Conservation (phyloP, 164 flowering plant genomes). For the Tetracentron sinense region DNA sequence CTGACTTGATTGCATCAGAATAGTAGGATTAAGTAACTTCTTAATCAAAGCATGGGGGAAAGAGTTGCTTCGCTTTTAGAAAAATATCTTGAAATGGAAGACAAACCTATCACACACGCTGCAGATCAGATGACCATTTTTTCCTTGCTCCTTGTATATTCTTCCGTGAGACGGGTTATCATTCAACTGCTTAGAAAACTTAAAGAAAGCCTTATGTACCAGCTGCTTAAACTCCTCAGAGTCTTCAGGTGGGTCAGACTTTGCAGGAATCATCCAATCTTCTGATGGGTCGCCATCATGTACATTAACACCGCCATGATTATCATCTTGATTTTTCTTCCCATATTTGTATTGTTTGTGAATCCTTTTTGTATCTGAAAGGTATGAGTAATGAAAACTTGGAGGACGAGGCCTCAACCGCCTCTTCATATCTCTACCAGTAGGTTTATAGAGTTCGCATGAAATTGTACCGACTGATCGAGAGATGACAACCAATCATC, state of each 20-base stretch:
- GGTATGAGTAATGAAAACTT: constrained; percentile 16
- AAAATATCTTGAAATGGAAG: constrained; percentile 19
- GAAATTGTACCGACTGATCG: constrained; percentile 4
- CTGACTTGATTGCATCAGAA: constrained; percentile 4
- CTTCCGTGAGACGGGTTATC: constrained; percentile 25
- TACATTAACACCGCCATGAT: constrained; percentile 12
- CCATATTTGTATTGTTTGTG: constrained; percentile 23
- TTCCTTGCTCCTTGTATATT: constrained; percentile 47
- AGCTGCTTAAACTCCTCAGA: constrained; percentile 38
- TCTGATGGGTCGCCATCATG: constrained; percentile 18
- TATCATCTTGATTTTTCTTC: constrained; percentile 25
- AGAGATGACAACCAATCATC: constrained; percentile 18
- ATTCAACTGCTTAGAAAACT: constrained; percentile 32
- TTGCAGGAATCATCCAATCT: constrained; percentile 13
- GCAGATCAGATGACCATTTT: constrained; percentile 48
- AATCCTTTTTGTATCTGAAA: constrained; percentile 17
- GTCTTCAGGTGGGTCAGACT: constrained; percentile 28
- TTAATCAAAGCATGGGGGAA: constrained; percentile 9
- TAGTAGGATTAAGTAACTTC: constrained; percentile 6
- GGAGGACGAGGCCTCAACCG: constrained; percentile 17
- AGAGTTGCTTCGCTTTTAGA: constrained; percentile 2
- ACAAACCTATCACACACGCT: constrained; percentile 55
- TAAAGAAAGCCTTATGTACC: constrained; percentile 31
- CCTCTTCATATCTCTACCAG: constrained; percentile 19
- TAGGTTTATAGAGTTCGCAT: too few relatives aligned